Evolutionary conservation across 106 monocot genomes (phyloP).

Genomic region (Chionographis japonica): DNA sequence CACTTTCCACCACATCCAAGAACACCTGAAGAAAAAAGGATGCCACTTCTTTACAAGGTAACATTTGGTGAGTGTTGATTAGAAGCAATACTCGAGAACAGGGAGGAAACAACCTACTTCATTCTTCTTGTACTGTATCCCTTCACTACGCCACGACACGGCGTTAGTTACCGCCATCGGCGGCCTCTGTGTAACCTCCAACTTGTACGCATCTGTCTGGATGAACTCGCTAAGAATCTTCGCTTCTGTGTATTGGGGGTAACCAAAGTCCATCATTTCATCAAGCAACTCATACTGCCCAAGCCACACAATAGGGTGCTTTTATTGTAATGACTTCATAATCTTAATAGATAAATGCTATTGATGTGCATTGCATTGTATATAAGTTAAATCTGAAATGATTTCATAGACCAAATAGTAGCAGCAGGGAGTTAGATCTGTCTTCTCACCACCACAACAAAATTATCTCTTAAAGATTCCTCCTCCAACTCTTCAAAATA

Average conservation of each 20-base stretch:
- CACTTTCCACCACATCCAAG: conserved; percentile 98
- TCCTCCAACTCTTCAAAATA: conserved; percentile 97
- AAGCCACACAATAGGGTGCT: neutral
- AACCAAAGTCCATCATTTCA: conserved; percentile 98
- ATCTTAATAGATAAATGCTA: too few species aligned
- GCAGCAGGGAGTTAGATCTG: neutral
- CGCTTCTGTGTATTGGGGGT: conserved; percentile 94
- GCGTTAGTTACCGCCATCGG: conserved; percentile 99
- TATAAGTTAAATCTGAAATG: too few species aligned
- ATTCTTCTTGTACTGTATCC: conserved; percentile 95
- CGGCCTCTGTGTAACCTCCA: conserved; percentile 93
- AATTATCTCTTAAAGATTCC: conserved; percentile 95
- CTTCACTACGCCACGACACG: conserved; percentile 99
- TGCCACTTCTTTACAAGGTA: neutral
- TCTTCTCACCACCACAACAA: conserved; percentile 86
- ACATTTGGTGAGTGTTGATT: neutral
- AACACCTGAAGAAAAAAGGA: conserved; percentile 56
- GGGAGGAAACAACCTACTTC: conserved; percentile 50
- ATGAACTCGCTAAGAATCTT: conserved; percentile 96
- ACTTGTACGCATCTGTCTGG: conserved; percentile 95
- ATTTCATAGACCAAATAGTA: neutral
- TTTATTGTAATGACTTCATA: too few species aligned
- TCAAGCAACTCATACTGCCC: conserved; percentile 88
- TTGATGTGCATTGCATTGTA: too few species aligned
- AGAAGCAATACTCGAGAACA: neutral